Percentiles rank a stretch among this genome's conserved stretches.
Conservation (phyloP, 2,329 filamentous ascomycete species). For the Diaporthe sp. region DNA sequence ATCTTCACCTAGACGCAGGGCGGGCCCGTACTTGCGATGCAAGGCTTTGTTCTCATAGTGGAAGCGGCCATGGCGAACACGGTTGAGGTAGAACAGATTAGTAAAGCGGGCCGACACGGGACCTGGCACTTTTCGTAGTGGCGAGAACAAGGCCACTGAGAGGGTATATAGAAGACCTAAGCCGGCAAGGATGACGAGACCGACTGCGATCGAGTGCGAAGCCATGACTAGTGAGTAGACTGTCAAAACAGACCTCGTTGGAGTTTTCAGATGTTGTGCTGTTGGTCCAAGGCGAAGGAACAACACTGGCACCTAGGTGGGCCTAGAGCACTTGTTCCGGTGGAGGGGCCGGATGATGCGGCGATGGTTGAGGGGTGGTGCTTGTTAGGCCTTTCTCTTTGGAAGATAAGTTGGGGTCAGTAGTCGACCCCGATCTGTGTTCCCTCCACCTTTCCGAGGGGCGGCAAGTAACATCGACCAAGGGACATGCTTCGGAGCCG, state of each 20-base stretch:
- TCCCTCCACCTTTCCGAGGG: not conserved
- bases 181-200: not conserved
- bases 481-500: no score
- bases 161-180: slow-evolving; percentile 19
- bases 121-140: slow-evolving; percentile 57
- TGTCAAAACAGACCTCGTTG: not conserved
- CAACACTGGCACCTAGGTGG: not conserved
- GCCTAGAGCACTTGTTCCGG: not conserved
- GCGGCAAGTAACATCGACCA: not conserved
- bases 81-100: slow-evolving; percentile 57
- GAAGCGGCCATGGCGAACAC: slow-evolving; percentile 54
- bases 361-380: not conserved
- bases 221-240: slow-evolving; percentile 5
- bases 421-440: not conserved
- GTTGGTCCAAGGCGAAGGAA: not conserved
- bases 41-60: slow-evolving; percentile 56
- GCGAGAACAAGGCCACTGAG: slow-evolving; percentile 43
- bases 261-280: not conserved
- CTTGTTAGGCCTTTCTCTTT: no score
- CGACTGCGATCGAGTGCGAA: not conserved
- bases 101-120: slow-evolving; percentile 60
- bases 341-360: slow-evolving; percentile 8
- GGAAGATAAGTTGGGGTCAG: not conserved
- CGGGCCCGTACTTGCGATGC: slow-evolving; percentile 55
- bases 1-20: slow-evolving; percentile 57